These are phyloP conservation scores for Prunus mume DNA, from an alignment of 306 rosid genomes.

Conservation along the genomic window DNA sequence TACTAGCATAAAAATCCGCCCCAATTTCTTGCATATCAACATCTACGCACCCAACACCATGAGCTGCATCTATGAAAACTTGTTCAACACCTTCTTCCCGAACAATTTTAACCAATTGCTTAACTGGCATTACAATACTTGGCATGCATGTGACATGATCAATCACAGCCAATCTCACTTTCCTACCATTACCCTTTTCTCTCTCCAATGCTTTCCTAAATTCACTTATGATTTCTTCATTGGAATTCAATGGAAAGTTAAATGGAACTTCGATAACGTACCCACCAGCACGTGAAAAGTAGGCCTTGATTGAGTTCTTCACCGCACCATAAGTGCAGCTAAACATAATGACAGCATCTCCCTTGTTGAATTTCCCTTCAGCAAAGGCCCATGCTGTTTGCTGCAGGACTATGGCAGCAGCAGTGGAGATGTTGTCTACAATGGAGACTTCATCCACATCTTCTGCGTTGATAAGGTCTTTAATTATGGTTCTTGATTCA, in stretches of 20 bases:
- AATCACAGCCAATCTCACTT: conserved; percentile 67
- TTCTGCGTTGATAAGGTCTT: conserved; percentile 44
- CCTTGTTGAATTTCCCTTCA: conserved; percentile 59
- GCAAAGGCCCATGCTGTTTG: conserved; percentile 61
- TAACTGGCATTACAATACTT: conserved; percentile 58
- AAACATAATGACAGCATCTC: conserved; percentile 70
- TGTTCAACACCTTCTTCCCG: conserved; percentile 85
- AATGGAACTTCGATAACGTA: conserved; percentile 58
- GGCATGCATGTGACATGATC: conserved; percentile 92
- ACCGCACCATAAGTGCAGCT: conserved; percentile 74
- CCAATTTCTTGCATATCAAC: conserved; percentile 80
- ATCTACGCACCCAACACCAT: conserved; percentile 66
- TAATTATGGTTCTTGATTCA: conserved; percentile 42
- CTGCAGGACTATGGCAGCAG: conserved; percentile 61
- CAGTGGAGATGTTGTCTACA: conserved; percentile 72
- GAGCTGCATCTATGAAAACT: conserved; percentile 82
- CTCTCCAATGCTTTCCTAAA: conserved; percentile 58
- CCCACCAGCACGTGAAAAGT: conserved; percentile 74
- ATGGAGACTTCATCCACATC: conserved; percentile 51
- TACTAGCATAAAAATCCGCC: conserved; percentile 78
- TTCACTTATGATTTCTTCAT: conserved; percentile 53
- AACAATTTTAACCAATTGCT: conserved; percentile 63
- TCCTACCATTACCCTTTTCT: conserved; percentile 53
- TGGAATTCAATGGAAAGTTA: conserved; percentile 62
- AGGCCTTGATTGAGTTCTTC: conserved; percentile 75